Evolutionary conservation across 2,329 filamentous ascomycete species (phyloP), one percentile per base, ranked within the genome.

Genomic region (Colletotrichum sidae): DNA sequence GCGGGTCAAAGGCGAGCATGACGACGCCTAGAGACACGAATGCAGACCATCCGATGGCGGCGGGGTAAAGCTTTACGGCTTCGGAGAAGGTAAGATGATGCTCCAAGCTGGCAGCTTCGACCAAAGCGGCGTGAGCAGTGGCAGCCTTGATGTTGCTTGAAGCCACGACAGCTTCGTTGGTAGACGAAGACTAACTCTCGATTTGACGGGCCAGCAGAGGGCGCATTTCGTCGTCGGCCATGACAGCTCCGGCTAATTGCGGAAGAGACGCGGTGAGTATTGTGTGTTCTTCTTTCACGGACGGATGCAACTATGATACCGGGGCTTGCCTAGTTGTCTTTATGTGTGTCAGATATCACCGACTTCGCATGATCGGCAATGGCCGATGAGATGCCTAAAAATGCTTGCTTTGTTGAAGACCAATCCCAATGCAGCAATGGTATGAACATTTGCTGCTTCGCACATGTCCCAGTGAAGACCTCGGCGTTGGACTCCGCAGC

Each of bases 1-100:
- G 88, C 0, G 87, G 85, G 72, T 90, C 88, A 70, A 90, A 91
- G 4, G 86, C 86, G 46, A 84, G 74, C 85, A 88, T 88, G 68
- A 89, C 84, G 42, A 89, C 84, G 7, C 85, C 85, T 2, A 88
- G 76, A 5, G 84, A 87, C 68, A 90, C 86, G 70, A 87, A 88
- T 46, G 83, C 78, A 8, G 85, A 87, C 87, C 87, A 90, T 13
- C 72, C 77, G 17, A 83, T 80, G 8, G 82, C 81, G 34, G 77
- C 76, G 12, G 82, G 82, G 64, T 83, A 84, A 41, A 82, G 73
- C 56, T 71, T 74, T 59, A 79, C 70, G 0, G 81, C 80, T 41
- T 83, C 69, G 55, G 71, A 60, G 68, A 84, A 82, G 34, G 71
- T 72, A 55, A 67, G 34, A 33, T 72, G 71, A 68, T 80, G 79